These are phyloP conservation scores for Talaromyces sp. DNA, from an alignment of 2,329 filamentous ascomycete genomes.

Conservation along the genomic window DNA sequence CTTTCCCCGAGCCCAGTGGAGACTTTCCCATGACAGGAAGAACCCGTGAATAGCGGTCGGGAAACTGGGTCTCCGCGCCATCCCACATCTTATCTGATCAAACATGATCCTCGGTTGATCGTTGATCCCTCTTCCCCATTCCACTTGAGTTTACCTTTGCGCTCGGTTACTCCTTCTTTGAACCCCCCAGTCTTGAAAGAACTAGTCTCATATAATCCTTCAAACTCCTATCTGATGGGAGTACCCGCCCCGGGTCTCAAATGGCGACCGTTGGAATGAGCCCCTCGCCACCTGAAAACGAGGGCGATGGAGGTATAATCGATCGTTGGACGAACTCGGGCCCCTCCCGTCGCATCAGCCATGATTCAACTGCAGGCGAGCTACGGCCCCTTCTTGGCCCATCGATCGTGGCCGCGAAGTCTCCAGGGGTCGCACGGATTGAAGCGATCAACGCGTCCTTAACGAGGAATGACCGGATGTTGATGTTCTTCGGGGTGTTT, in stretches of 20 bases:
- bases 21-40: not conserved
- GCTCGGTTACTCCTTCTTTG: not conserved
- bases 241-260: not conserved
- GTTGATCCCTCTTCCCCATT: not conserved
- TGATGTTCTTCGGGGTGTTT: constrained; percentile 8
- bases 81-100: constrained; percentile 6
- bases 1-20: not conserved
- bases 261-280: not conserved
- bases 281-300: not conserved
- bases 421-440: constrained; percentile 7
- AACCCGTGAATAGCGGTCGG: not conserved
- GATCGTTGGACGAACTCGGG: not conserved
- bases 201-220: not conserved
- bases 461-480: not conserved
- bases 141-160: not conserved
- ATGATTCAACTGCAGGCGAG: not conserved
- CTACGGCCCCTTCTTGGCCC: constrained; percentile 1
- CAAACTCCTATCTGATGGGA: not conserved
- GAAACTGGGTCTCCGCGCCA: not conserved
- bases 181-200: too few relatives aligned
- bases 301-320: not conserved
- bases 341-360: not conserved
- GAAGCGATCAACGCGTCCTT: constrained; percentile 3
- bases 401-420: not conserved
- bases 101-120: not conserved